Evolutionary conservation across 2,329 filamentous ascomycete species (phyloP).

Genomic region (Aspergillus alliaceus): DNA sequence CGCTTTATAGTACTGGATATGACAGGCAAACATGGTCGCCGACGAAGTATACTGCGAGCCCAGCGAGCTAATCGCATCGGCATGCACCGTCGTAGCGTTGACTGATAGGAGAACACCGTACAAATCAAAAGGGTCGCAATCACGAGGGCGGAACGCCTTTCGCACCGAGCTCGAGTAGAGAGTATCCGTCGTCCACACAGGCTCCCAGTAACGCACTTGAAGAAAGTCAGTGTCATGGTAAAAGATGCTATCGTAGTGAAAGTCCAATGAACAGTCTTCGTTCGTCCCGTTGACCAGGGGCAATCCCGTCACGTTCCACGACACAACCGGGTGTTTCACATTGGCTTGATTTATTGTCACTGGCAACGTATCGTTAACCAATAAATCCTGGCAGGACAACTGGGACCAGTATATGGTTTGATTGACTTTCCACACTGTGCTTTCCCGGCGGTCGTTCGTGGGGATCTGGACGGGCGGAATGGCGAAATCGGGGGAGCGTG

Average conservation of each 20-base stretch:
- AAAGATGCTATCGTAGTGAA: constrained; percentile 30
- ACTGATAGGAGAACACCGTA: constrained; percentile 34
- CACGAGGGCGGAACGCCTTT: constrained; percentile 24
- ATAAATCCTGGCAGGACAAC: constrained; percentile 23
- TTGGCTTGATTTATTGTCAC: constrained; percentile 23
- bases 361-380: constrained; percentile 17
- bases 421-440: constrained; percentile 32
- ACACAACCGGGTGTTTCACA: constrained; percentile 16
- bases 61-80: constrained; percentile 7
- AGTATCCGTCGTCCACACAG: constrained; percentile 18
- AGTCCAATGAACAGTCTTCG: constrained; percentile 26
- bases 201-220: constrained; percentile 38
- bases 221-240: constrained; percentile 30
- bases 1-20: constrained; percentile 29
- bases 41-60: constrained; percentile 22
- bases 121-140: constrained; percentile 32
- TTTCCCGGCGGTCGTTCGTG: constrained; percentile 17
- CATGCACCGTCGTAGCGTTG: constrained; percentile 22
- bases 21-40: constrained; percentile 33
- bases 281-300: constrained; percentile 17
- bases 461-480: constrained; percentile 34
- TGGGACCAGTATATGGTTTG: constrained; percentile 35
- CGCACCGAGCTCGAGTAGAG: constrained; percentile 9
- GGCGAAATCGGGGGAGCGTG: constrained; percentile 30
- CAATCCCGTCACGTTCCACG: constrained; percentile 30